Base-by-base conservation (phyloP, 805 yeast species). In the Lipomyces spencermartinsiae region DNA sequence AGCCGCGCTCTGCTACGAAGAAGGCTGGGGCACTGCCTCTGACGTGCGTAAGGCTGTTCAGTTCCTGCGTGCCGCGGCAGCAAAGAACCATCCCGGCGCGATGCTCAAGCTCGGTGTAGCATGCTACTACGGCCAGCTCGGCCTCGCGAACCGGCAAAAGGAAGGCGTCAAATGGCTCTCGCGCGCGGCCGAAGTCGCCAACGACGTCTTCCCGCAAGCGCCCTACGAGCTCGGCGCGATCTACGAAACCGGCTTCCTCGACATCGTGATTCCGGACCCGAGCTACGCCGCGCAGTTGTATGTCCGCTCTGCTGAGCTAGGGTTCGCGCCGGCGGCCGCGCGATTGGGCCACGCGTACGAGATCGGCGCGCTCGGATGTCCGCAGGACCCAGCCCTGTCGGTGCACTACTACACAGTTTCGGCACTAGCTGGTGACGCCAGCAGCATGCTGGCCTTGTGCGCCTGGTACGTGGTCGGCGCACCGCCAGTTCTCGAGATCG, bases 391-490 rank as follows among this genome's bases (percentile, higher is more conserved):
- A 0, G 89, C 91, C 71, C 82, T 94, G 59, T 90, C 97, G 0
- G 91, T 95, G 57, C 98, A 95, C 77, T 94, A 93, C 77, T 94
- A 92, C 78, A 93, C 97, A 0, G 88, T 90, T 71, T 97, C 97
- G 0, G 97, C 98, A 0, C 78, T 89, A 37, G 89, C 89, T 3
- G 97, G 97, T 6, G 97, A 95, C 77, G 85, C 97, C 0, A 88
- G 86, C 59, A 89, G 97, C 10, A 95, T 94, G 97, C 82, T 94
- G 75, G 93, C 97, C 1, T 83, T 94, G 81, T 93, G 98, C 78
- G 97, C 98, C 1, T 95, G 98, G 98, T 95, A 94, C 77, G 82
- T 94, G 78, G 89, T 92, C 34, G 99, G 99, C 0, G 88, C 91
- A 43, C 93, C 90, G 43, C 93, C 95, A n/a, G 86, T 85, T 58